Percentiles rank a stretch among this genome's conserved stretches.
phyloP scores from a whole-genome alignment of 2,329 filamentous ascomycete species.

The Ceratocystis papillata region DNA sequence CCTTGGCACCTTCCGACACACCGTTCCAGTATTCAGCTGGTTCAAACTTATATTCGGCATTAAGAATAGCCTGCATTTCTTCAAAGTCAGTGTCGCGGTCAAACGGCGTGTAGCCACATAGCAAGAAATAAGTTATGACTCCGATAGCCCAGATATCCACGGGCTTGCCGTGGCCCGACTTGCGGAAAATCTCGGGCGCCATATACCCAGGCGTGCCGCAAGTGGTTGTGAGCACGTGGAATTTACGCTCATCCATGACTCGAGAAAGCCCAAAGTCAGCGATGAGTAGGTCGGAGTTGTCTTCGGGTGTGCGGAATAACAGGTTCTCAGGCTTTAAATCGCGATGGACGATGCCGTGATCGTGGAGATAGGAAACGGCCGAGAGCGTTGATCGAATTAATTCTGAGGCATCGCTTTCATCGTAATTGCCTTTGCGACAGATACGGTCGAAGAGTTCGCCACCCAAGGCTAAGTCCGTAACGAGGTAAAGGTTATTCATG shows the following conservation, averaged over 20 bases:
- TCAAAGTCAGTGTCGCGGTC: conserved; percentile 95
- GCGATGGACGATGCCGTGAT: conserved; percentile 96
- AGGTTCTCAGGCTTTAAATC: conserved; percentile 97
- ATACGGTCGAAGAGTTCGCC: conserved; percentile 98
- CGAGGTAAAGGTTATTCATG: conserved; percentile 98
- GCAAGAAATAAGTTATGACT: conserved; percentile 95
- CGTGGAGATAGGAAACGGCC: conserved; percentile 95
- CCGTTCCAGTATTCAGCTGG: conserved; percentile 94
- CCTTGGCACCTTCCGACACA: conserved; percentile 72
- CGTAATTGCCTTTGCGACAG: conserved; percentile 96
- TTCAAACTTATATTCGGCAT: conserved; percentile 91
- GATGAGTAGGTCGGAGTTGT: conserved; percentile 93
- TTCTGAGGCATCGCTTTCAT: conserved; percentile 91
- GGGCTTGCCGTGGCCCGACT: conserved; percentile 93
- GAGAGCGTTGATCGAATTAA: conserved; percentile 89
- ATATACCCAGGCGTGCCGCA: conserved; percentile 98
- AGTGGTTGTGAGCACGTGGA: conserved; percentile 93
- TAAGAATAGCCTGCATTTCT: conserved; percentile 98
- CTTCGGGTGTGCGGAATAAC: conserved; percentile 90
- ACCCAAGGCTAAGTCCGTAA: conserved; percentile 90
- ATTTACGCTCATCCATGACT: conserved; percentile 98
- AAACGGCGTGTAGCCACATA: conserved; percentile 96
- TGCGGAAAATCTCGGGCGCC: conserved; percentile 99
- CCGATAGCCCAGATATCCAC: conserved; percentile 98
- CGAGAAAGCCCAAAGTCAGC: conserved; percentile 91